Conservation (phyloP, 306 rosid genomes). For the Cucurbita argyrosperma region DNA sequence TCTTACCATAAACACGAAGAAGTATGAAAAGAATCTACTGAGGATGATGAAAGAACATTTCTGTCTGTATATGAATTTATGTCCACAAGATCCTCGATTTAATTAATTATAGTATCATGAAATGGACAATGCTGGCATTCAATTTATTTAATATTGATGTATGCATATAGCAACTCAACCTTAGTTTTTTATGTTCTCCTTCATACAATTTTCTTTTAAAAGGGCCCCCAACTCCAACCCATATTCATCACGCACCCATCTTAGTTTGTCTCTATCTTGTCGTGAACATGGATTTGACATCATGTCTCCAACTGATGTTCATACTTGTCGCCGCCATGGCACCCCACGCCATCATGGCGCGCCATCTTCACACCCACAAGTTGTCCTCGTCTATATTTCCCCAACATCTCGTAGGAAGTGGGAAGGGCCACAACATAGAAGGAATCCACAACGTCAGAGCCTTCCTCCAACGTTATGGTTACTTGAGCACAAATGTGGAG, state of each 20-base stretch:
- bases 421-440: conserved; percentile 21
- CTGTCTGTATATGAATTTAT: neutral
- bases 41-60: neutral
- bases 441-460: conserved; percentile 19
- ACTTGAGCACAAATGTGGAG: neutral
- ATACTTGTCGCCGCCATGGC: neutral
- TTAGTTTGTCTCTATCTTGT: neutral
- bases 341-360: neutral
- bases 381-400: conserved; percentile 5
- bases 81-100: neutral
- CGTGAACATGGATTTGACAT: neutral
- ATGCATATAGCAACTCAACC: neutral
- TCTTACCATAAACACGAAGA: too few relatives aligned
- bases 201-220: neutral
- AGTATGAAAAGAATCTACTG: neutral
- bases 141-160: neutral
- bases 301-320: neutral
- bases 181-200: neutral
- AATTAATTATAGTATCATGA: neutral
- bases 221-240: neutral
- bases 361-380: neutral
- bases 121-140: neutral
- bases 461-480: conserved; percentile 23
- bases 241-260: neutral
- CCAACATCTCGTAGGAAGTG: conserved; percentile 12